Evolutionary conservation across 768 basidiomycete genomes (phyloP).

Genomic region (Tricholoma flavovirens): DNA sequence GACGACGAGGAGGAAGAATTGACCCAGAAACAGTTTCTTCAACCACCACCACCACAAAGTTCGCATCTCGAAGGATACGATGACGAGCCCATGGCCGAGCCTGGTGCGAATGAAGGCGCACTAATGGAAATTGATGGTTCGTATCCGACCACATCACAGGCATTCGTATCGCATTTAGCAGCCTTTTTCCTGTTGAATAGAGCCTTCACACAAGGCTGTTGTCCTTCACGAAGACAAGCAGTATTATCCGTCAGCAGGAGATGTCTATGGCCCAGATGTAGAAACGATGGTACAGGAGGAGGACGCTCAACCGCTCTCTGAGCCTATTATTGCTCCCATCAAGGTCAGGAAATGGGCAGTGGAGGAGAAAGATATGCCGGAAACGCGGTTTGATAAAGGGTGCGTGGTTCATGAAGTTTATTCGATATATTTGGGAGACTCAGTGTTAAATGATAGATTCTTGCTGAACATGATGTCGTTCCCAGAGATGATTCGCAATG

Average conservation of each 20-base stretch:
- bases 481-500: slow-evolving; percentile 94
- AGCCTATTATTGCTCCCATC: slow-evolving; percentile 93
- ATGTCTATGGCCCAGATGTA: slow-evolving; percentile 90
- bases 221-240: slow-evolving; percentile 96
- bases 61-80: slow-evolving; percentile 81
- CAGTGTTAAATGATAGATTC: slow-evolving; percentile 48
- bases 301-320: slow-evolving; percentile 90
- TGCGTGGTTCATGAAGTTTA: slow-evolving; percentile 33
- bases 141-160: slow-evolving; percentile 5
- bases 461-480: slow-evolving; percentile 86
- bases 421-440: neutral
- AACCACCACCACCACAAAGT: slow-evolving; percentile 28
- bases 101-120: slow-evolving; percentile 49
- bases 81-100: slow-evolving; percentile 53
- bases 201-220: slow-evolving; percentile 75
- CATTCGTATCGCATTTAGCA: slow-evolving; percentile 15
- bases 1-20: slow-evolving; percentile 61
- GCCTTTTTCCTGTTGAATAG: slow-evolving; percentile 31
- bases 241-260: slow-evolving; percentile 90
- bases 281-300: slow-evolving; percentile 98
- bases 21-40: slow-evolving; percentile 43
- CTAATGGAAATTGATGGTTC: slow-evolving; percentile 85
- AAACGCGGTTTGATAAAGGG: slow-evolving; percentile 98
- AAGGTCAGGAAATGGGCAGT: slow-evolving; percentile 94
- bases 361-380: slow-evolving; percentile 92